A percentile compares a stretch with the other conserved stretches of the same genome.
Evolutionary conservation across 140 eudicot genomes (phyloP).

Genomic region (Senecio squalidus): DNA sequence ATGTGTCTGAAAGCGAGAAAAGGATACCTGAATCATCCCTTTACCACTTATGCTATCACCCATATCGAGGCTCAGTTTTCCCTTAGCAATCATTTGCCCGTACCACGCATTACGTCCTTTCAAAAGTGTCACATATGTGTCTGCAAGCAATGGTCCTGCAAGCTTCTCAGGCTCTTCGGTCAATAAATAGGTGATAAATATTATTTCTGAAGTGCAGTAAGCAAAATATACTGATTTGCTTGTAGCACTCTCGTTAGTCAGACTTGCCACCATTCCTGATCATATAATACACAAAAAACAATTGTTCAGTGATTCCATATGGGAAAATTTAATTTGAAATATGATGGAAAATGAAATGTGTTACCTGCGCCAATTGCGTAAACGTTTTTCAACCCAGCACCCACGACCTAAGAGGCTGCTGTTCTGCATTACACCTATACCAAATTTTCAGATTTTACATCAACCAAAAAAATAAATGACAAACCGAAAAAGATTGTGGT

Average conservation of each 20-base stretch:
- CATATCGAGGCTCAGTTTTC: conserved; percentile 74
- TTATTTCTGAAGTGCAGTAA: conserved; percentile 2
- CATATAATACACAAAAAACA: no score
- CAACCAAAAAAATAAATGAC: no score
- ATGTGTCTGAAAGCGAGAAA: neutral
- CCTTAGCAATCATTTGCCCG: conserved; percentile 89
- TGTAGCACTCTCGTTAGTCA: conserved; percentile 6
- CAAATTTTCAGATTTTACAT: no score
- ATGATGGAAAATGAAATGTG: no score
- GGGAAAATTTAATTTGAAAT: no score
- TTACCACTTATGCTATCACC: conserved; percentile 86
- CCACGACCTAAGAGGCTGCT: no score
- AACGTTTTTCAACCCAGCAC: no score
- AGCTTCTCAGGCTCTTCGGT: conserved; percentile 72
- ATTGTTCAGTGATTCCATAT: no score
- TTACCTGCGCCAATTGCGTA: no score
- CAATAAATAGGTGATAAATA: neutral
- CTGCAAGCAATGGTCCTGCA: conserved; percentile 91
- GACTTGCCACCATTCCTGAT: neutral
- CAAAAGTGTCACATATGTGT: conserved; percentile 75
- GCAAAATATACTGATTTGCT: conserved; percentile 3
- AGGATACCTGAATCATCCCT: conserved; percentile 77
- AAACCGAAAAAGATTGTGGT: no score
- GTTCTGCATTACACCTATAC: no score
- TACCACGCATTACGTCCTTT: conserved; percentile 98